Evolutionary conservation across 2,329 filamentous ascomycete genomes (phyloP).

Genomic region (Cytospora schulzeri): DNA sequence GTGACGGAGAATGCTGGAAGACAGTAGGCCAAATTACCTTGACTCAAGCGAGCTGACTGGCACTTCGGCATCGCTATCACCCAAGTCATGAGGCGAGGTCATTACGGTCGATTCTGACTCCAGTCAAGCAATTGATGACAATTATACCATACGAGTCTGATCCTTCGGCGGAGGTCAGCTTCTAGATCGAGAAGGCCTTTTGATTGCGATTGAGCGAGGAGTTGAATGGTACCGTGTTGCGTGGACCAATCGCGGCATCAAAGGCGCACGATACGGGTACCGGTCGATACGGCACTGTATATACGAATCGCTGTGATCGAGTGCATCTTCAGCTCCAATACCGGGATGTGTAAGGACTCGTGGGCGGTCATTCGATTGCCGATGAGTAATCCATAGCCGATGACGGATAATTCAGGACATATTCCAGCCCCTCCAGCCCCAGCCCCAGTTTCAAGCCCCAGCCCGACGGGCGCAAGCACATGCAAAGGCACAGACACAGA

Average conservation of each 20-base stretch:
- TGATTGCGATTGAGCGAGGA: neutral
- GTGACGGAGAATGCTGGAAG: slow-evolving; percentile 17
- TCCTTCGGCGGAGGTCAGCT: slow-evolving; percentile 2
- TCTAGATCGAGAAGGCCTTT: neutral
- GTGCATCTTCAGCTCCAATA: neutral
- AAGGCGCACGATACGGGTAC: neutral
- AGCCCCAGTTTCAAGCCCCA: neutral
- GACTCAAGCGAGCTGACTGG: slow-evolving; percentile 19
- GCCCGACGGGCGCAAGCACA: neutral
- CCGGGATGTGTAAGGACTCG: neutral
- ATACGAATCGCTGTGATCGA: neutral
- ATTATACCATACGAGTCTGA: slow-evolving; percentile 1
- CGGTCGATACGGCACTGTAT: neutral
- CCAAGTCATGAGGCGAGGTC: slow-evolving; percentile 13
- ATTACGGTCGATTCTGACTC: slow-evolving; percentile 10
- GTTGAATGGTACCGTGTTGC: neutral
- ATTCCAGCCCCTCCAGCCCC: too few species aligned
- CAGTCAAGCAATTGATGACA: neutral
- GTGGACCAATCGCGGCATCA: neutral
- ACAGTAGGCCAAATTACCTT: slow-evolving; percentile 9
- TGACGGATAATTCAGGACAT: neutral
- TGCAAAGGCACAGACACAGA: neutral
- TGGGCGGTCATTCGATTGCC: neutral
- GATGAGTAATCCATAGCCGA: neutral
- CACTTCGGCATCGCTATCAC: neutral